phyloP scores from a whole-genome alignment of 1,284 basidiomycete species.

The Trichosporon sp. region DNA sequence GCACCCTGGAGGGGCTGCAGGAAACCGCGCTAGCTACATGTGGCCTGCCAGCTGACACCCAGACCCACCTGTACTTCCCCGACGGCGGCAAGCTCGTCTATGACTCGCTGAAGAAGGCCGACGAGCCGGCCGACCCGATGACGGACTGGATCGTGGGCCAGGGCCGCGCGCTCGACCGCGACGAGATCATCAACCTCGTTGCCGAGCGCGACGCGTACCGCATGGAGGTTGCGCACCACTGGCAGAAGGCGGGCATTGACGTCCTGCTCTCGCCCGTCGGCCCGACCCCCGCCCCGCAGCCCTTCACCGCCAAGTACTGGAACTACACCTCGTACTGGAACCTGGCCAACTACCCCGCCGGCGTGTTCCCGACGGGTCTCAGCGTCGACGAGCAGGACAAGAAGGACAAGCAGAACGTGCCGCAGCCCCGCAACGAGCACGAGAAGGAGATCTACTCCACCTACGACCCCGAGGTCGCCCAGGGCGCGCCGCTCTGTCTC shows the following conservation, averaged over 20 bases:
- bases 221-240: constrained; percentile 29
- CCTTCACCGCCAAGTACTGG: constrained; percentile 42
- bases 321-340: constrained; percentile 65
- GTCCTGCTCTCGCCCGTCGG: constrained; percentile 40
- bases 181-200: constrained; percentile 34
- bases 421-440: constrained; percentile 50
- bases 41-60: constrained; percentile 40
- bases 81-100: constrained; percentile 33
- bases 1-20: too few relatives aligned
- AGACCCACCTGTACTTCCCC: constrained; percentile 49
- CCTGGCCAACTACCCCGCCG: constrained; percentile 61
- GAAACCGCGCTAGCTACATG: too few relatives aligned
- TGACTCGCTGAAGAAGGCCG: constrained; percentile 42
- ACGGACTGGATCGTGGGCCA: constrained; percentile 37
- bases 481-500: constrained; percentile 15
- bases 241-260: constrained; percentile 32
- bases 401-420: constrained; percentile 45
- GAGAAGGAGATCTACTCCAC: constrained; percentile 31
- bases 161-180: constrained; percentile 32
- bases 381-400: constrained; percentile 55
- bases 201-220: constrained; percentile 33
- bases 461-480: constrained; percentile 19
- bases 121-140: constrained; percentile 39
- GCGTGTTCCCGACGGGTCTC: constrained; percentile 62
- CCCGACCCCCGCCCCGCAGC: constrained; percentile 37